Evolutionary conservation across 148 eudicot genomes (phyloP).

Genomic region (Polygonum aviculare): DNA sequence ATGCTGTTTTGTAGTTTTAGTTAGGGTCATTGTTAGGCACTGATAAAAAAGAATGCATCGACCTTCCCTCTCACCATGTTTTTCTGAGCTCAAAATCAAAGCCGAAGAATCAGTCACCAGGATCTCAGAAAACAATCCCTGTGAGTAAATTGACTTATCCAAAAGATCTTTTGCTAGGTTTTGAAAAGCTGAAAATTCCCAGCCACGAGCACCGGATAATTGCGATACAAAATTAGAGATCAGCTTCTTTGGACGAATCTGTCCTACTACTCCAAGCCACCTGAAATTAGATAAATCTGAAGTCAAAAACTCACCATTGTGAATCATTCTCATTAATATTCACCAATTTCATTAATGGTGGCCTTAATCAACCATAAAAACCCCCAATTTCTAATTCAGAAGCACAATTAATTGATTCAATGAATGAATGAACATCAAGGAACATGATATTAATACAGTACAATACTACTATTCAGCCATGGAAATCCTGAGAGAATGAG

Average conservation of each 20-base stretch:
- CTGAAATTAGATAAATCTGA: conserved; percentile 18
- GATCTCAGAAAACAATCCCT: conserved; percentile 52
- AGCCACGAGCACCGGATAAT: conserved; percentile 28
- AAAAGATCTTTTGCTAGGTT: conserved; percentile 41
- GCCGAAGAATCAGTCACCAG: conserved; percentile 43
- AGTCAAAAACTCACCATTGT: not conserved
- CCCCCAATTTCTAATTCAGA: not conserved
- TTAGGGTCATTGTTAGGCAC: not conserved
- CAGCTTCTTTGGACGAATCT: conserved; percentile 78
- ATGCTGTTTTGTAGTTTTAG: not conserved
- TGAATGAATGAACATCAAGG: not conserved
- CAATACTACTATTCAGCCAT: not conserved
- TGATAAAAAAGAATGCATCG: conserved; percentile 16
- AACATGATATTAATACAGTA: not conserved
- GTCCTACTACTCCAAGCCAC: conserved; percentile 76
- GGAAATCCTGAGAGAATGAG: conserved; percentile 23
- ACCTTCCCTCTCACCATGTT: conserved; percentile 51
- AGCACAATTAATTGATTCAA: not conserved
- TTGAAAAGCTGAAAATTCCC: conserved; percentile 37
- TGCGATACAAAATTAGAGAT: conserved; percentile 55
- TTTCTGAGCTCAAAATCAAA: conserved; percentile 51
- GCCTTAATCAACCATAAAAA: not conserved
- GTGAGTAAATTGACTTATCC: conserved; percentile 67
- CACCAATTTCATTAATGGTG: too few relatives aligned
- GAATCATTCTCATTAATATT: too few relatives aligned